Conservation (phyloP, 441 rosid genomes). For the Erysimum pusillum region DNA sequence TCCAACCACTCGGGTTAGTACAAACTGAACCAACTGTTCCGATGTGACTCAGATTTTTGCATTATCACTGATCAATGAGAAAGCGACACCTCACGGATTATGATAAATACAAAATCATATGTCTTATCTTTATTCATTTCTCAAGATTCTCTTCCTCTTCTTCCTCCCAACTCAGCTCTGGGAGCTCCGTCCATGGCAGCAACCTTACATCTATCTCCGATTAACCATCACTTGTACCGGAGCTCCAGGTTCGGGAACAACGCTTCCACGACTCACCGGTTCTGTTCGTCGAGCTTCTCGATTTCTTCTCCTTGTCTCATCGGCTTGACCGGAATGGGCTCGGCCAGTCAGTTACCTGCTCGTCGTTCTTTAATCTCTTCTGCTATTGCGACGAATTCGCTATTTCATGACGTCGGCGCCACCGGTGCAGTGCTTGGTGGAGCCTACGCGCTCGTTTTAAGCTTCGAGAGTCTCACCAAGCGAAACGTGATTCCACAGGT, state of each 20-base stretch:
- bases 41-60: constrained; percentile 20
- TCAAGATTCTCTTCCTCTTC: constrained; percentile 18
- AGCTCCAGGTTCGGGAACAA: constrained; percentile 11
- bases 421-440: constrained; percentile 73
- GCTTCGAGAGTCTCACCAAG: constrained; percentile 71
- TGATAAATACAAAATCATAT: not conserved
- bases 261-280: constrained; percentile 21
- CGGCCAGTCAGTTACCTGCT: constrained; percentile 31
- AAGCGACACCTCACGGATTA: constrained; percentile 31
- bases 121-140: constrained; percentile 15
- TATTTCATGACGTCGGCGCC: constrained; percentile 77
- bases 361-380: constrained; percentile 30
- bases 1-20: constrained; percentile 2
- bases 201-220: constrained; percentile 27
- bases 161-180: not conserved
- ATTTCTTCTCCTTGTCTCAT: constrained; percentile 26
- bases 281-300: constrained; percentile 29
- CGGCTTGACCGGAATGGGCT: constrained; percentile 1
- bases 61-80: not conserved
- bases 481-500: constrained; percentile 77
- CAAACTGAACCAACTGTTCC: constrained; percentile 8
- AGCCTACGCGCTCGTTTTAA: constrained; percentile 68
- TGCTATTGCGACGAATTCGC: constrained; percentile 37
- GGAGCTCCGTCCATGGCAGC: constrained; percentile 35
- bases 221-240: constrained; percentile 31